Evolutionary conservation across 148 eudicot species (phyloP), one percentile per base, ranked within the genome.

Genomic region (Arbutus unedo): DNA sequence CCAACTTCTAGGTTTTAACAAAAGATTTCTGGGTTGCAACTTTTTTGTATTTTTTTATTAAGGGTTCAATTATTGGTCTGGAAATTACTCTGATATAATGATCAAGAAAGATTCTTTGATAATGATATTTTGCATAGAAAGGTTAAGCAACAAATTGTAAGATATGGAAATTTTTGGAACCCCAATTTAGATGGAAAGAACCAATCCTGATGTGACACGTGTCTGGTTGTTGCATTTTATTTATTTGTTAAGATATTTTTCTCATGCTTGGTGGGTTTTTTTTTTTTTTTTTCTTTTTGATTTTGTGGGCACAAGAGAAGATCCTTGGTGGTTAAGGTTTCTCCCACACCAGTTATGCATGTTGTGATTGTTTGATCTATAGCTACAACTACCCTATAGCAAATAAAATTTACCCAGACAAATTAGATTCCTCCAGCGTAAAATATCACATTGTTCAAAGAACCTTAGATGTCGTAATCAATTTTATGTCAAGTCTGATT

Each of bases 21-120:
- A 74, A 70, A 75, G 73, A 79, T 74, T 50, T 62, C 43, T 70
- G 50, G 0, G 56, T 79, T 55, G 81, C 81, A 75, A 78, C 81
- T 72, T 84, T 86, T 18, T 31, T 23, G 53, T 50, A 79, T 74
- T 14, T 3, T 82, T 82, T 81, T 73, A 67, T 73, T 16, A 11
- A 48, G 64, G 43, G 55, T 54, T 77, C 62, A 66, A 84, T 87
- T 82, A 87, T 87, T 87, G 87, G 48, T 77, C 86, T 82, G 59
- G 64, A 45, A 9, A 73, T 68, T 50, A 50, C 67, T 67, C 78
- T 82, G 84, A 80, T 76, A 74, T 82, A 79, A 79, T 85, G 77
- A 85, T 77, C 82, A 79, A 74, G 16, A 87, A 82, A 87, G 89
- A 87, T 87, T 87, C 87, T 77, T 64, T 85, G 87, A 82, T 43